Evolutionary conservation across 2,329 filamentous ascomycete genomes (phyloP).

Genomic region (Curvularia eragrostidis): DNA sequence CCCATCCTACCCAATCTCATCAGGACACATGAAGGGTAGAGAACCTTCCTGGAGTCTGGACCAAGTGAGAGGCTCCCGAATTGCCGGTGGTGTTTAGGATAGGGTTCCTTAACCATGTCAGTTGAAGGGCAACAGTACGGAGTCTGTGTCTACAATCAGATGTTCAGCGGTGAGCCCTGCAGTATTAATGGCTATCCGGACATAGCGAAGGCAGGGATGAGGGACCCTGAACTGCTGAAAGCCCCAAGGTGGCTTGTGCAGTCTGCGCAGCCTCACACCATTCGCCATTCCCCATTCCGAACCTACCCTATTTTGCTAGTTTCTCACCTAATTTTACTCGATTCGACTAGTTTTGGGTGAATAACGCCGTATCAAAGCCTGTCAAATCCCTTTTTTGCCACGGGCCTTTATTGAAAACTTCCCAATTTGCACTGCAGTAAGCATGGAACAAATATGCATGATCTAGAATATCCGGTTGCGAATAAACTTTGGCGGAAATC

Average conservation of each 20-base stretch:
- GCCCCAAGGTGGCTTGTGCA: not conserved
- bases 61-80: not conserved
- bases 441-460: no score
- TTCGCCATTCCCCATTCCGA: no score
- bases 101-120: not conserved
- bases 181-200: no score
- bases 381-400: not conserved
- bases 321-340: not conserved
- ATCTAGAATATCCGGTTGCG: no score
- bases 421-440: no score
- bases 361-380: not conserved
- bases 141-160: not conserved
- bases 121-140: no score
- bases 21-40: not conserved
- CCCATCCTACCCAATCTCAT: not conserved
- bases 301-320: no score
- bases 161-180: no score
- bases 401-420: not conserved
- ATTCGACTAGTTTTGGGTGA: not conserved
- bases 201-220: not conserved
- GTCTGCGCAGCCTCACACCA: not conserved
- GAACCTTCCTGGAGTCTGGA: not conserved
- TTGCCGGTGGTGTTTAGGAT: not conserved
- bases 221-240: no score
- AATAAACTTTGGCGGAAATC: not conserved